These are phyloP conservation scores for Naumovozyma baii DNA, from an alignment of 805 yeast genomes.

Conservation along the genomic window DNA sequence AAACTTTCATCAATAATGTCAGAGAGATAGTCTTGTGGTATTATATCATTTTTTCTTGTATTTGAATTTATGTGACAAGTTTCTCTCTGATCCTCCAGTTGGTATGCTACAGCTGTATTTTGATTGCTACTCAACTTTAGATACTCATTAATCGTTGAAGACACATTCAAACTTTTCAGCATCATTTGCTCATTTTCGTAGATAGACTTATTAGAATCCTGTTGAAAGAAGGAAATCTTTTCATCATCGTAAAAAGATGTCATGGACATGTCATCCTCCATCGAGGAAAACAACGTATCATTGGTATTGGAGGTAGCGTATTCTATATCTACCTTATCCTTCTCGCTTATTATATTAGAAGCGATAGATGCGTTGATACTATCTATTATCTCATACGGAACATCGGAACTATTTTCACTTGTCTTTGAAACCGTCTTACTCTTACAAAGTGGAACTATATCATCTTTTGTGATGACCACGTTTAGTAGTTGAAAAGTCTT, in stretches of 20 bases:
- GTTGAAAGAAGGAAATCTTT: background rate
- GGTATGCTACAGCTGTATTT: too few relatives aligned
- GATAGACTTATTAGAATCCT: background rate
- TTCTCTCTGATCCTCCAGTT: too few relatives aligned
- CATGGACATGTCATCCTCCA: background rate
- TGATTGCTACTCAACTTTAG: too few relatives aligned
- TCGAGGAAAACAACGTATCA: background rate
- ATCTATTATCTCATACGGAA: background rate
- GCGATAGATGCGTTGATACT: background rate
- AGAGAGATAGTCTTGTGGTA: background rate
- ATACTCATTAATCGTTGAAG: too few relatives aligned
- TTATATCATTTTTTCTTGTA: background rate
- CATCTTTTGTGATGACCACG: conserved; percentile 21
- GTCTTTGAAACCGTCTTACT: conserved; percentile 1
- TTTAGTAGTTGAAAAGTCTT: conserved; percentile 17
- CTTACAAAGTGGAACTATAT: conserved; percentile 18
- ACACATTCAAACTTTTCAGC: background rate
- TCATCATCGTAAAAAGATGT: background rate
- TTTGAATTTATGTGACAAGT: too few relatives aligned
- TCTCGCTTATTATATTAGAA: background rate
- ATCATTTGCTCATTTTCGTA: background rate
- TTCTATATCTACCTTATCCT: background rate
- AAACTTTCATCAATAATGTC: background rate
- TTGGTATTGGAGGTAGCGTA: background rate
- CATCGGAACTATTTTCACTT: background rate